These are phyloP conservation scores for Carex myosuroides DNA, from an alignment of 176 grass and related monocot species.

Conservation along the genomic window DNA sequence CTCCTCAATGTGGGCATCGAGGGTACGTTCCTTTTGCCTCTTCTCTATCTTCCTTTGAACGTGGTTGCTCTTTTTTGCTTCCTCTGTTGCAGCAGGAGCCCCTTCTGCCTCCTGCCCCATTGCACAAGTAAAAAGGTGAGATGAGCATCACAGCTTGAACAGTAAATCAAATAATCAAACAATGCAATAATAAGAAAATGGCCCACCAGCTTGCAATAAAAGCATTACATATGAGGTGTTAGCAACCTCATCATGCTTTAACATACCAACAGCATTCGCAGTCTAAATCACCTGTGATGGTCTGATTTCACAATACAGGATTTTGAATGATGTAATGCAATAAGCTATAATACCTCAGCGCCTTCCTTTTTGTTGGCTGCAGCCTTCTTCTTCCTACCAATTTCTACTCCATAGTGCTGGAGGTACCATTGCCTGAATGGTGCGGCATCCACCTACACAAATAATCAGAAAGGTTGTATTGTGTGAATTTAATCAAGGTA, in stretches of 20 bases:
- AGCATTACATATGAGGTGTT: neutral
- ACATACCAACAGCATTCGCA: neutral
- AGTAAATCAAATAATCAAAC: neutral
- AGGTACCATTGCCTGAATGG: slow-evolving; percentile 95
- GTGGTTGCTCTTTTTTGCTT: slow-evolving; percentile 70
- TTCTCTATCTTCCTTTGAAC: slow-evolving; percentile 73
- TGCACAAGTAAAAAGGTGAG: neutral
- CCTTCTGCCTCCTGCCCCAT: slow-evolving; percentile 24
- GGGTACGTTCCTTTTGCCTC: slow-evolving; percentile 47
- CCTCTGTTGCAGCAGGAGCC: slow-evolving; percentile 30
- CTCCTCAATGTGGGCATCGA: slow-evolving; percentile 77
- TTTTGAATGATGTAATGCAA: neutral
- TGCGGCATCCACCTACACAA: slow-evolving; percentile 56
- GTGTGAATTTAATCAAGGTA: neutral
- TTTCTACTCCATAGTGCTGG: slow-evolving; percentile 84
- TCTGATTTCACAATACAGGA: neutral
- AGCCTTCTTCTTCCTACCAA: slow-evolving; percentile 77
- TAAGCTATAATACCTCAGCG: slow-evolving; percentile 34
- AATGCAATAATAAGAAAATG: neutral
- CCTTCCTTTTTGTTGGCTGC: slow-evolving; percentile 46
- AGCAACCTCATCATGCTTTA: neutral
- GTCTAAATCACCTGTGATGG: too few relatives aligned
- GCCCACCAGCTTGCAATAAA: neutral
- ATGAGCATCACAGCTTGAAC: neutral
- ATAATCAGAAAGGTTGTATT: neutral